A percentile compares a stretch with the other conserved stretches of the same genome.
Conservation (phyloP, 2,329 filamentous ascomycete genomes). For the Capronia coronata region DNA sequence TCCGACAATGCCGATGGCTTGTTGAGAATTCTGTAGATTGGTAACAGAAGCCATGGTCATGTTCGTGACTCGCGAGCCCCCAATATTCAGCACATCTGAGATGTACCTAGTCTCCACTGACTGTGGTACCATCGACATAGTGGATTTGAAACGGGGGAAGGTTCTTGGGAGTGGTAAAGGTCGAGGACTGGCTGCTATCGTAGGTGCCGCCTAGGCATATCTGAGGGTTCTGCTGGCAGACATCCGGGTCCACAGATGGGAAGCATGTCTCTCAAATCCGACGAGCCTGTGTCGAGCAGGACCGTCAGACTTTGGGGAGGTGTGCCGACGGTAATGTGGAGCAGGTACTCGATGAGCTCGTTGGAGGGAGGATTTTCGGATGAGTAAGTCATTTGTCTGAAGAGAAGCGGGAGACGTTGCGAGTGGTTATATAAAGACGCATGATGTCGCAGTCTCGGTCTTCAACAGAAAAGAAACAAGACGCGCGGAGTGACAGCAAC, state of each 20-base stretch:
- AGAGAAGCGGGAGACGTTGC: too few relatives aligned
- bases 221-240: conserved; percentile 19
- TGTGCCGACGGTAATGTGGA: conserved; percentile 58
- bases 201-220: conserved; percentile 25
- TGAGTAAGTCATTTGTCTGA: too few relatives aligned
- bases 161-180: conserved; percentile 17
- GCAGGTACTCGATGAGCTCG: too few relatives aligned
- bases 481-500: too few relatives aligned
- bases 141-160: conserved; percentile 33
- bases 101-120: conserved; percentile 37
- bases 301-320: conserved; percentile 53
- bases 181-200: conserved; percentile 27
- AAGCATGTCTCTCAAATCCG: conserved; percentile 65
- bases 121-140: conserved; percentile 36
- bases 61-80: conserved; percentile 32
- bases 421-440: too few relatives aligned
- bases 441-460: too few relatives aligned
- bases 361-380: too few relatives aligned
- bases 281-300: conserved; percentile 63
- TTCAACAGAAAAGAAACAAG: too few relatives aligned
- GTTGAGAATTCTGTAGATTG: conserved; percentile 22
- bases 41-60: conserved; percentile 36
- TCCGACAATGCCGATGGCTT: conserved; percentile 35
- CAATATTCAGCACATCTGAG: conserved; percentile 34
- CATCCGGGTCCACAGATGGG: conserved; percentile 23